Base-by-base conservation (phyloP, 352 stramenopile genomes). In the Saprolegnia parasitica region DNA sequence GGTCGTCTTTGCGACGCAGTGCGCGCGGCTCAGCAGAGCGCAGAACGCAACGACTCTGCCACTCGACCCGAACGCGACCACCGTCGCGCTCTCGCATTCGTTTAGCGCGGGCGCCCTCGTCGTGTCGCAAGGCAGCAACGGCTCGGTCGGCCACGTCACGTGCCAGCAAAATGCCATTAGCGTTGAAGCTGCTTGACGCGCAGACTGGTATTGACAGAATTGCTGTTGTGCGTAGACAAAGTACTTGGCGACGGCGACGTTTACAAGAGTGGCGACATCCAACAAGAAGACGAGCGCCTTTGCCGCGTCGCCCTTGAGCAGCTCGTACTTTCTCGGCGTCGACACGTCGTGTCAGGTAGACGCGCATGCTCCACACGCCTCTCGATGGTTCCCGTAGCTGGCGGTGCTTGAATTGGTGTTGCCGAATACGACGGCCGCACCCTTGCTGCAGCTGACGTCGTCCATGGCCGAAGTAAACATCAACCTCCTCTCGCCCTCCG, bases 1-100 rank as follows among this genome's bases (percentile, higher is more conserved):
- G 56, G 80, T 90, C 10, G 77, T 89, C 23, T 87, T 93, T 42
- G 72, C 81, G 13, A 76, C 80, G 15, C 88, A 93, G 66, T 90
- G 84, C 73, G 81, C 76, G 70, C 84, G 76, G 23, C 87, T 90
- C 29, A 78, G 80, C 61, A 86, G 78, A 67, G 68, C 77, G 5
- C 68, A 86, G 40, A 72, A 76, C n/a, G 75, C 81, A 0, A 58
- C 73, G 32, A 83, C 47, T 49, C 76, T 79, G 52, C 68, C 79
- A 49, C 55, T 91, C 3, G n/a, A 55, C n/a, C 24, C n/a, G 47
- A 55, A 60, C 35, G 52, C 24, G 52, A 20, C 11, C 35, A 4
- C 9, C 13, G 42, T 60, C 3, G 4, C 52, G 20, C 35, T 60
- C 11, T 15, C 52, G 8, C 54, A 70, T 39, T 21, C 15, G n/a